Evolutionary conservation across 805 yeast genomes (phyloP).

Genomic region (Scheffersomyces amazonensis): DNA sequence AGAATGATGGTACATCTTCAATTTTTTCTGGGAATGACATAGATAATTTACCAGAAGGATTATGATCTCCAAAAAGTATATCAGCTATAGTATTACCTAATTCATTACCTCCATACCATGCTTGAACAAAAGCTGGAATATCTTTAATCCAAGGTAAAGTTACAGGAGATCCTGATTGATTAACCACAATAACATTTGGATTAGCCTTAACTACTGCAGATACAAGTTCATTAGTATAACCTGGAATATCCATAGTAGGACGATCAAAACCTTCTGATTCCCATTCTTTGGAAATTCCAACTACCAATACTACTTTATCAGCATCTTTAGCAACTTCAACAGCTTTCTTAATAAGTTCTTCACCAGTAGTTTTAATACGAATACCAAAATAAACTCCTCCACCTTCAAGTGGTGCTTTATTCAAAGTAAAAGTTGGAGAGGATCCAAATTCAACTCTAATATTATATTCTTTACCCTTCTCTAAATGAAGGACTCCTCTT

Average conservation of each 20-base stretch:
- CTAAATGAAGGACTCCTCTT: constrained; percentile 31
- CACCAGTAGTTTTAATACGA: constrained; percentile 16
- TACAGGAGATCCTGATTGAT: constrained; percentile 33
- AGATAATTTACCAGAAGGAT: constrained; percentile 58
- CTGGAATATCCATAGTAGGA: constrained; percentile 27
- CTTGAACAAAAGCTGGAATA: constrained; percentile 47
- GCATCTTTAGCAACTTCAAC: constrained; percentile 20
- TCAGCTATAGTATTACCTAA: constrained; percentile 60
- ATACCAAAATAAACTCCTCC: constrained; percentile 22
- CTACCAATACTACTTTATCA: constrained; percentile 26
- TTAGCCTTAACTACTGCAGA: constrained; percentile 24
- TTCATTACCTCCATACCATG: constrained; percentile 50
- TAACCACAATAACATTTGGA: constrained; percentile 27
- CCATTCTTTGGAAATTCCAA: constrained; percentile 26
- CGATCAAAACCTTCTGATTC: constrained; percentile 32
- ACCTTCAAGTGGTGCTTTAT: constrained; percentile 13
- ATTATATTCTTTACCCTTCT: constrained; percentile 43
- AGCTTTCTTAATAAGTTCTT: constrained; percentile 23
- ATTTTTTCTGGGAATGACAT: constrained; percentile 16
- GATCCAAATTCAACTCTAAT: constrained; percentile 49
- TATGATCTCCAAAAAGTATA: constrained; percentile 54
- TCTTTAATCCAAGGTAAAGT: constrained; percentile 25
- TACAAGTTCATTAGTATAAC: constrained; percentile 23
- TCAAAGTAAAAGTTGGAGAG: constrained; percentile 23
- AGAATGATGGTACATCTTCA: constrained; percentile 25